phyloP scores from a whole-genome alignment of 2,329 filamentous ascomycete genomes.

The Clonostachys chloroleuca region DNA sequence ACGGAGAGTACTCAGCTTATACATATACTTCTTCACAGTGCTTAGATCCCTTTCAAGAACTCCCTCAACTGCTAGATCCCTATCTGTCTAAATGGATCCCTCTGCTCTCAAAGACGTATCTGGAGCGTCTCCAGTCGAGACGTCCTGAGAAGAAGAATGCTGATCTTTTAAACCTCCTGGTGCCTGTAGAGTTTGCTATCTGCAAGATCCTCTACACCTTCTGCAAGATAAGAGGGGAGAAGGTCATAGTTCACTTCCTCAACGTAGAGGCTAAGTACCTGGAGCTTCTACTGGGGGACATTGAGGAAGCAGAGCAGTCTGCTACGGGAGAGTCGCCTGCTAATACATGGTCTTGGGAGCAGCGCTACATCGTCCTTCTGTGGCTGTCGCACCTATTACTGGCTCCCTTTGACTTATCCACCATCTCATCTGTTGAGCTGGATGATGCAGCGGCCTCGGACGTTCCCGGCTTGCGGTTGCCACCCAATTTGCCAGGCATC shows the following conservation, averaged over 20 bases:
- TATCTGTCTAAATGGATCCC: constrained; percentile 74
- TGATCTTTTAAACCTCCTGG: constrained; percentile 31
- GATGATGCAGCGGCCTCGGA: constrained; percentile 36
- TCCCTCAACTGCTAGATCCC: constrained; percentile 87
- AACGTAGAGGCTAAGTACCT: constrained; percentile 86
- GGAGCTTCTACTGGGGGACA: constrained; percentile 70
- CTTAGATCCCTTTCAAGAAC: constrained; percentile 90
- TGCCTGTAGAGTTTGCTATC: constrained; percentile 64
- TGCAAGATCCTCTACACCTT: constrained; percentile 81
- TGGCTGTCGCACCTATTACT: constrained; percentile 83
- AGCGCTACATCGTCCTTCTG: constrained; percentile 79
- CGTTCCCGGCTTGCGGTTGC: constrained; percentile 49
- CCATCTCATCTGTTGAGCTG: constrained; percentile 65
- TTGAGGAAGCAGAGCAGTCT: constrained; percentile 54
- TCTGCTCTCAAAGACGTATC: constrained; percentile 69
- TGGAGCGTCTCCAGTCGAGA: constrained; percentile 53
- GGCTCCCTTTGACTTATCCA: constrained; percentile 85
- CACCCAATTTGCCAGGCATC: constrained; percentile 61
- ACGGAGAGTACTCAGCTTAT: too few relatives aligned
- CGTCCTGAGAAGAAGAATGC: neutral
- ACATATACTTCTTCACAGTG: constrained; percentile 24
- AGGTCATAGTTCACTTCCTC: constrained; percentile 86
- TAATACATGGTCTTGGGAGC: constrained; percentile 68
- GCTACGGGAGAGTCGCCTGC: constrained; percentile 3
- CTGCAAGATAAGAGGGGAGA: constrained; percentile 91